These are phyloP conservation scores for Ogataea salicorniae DNA, from an alignment of 805 yeast genomes.

Conservation along the genomic window DNA sequence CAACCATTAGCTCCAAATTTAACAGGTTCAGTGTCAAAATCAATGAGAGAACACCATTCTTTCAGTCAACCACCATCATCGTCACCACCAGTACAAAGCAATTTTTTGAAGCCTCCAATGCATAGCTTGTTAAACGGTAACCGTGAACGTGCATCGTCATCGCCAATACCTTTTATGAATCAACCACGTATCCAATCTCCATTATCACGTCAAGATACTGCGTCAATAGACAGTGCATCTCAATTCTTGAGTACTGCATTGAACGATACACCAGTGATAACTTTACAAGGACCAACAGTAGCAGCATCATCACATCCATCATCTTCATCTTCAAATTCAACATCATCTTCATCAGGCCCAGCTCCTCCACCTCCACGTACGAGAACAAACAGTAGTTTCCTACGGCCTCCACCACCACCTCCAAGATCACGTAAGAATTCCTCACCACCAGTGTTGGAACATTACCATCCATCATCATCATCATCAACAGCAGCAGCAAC, in stretches of 20 bases:
- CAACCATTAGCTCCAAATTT: slow-evolving; percentile 43
- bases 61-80: slow-evolving; percentile 8
- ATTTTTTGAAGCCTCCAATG: slow-evolving; percentile 12
- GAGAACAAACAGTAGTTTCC: slow-evolving; percentile 10
- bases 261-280: slow-evolving; percentile 9
- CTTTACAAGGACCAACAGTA: slow-evolving; percentile 1
- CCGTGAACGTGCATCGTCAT: slow-evolving; percentile 22
- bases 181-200: slow-evolving; percentile 22
- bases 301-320: not conserved
- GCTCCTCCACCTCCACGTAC: slow-evolving; percentile 29
- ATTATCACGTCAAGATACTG: slow-evolving; percentile 10
- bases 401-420: slow-evolving; percentile 28
- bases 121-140: slow-evolving; percentile 3
- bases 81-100: not conserved
- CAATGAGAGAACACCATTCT: slow-evolving; percentile 29
- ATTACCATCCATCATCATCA: not conserved
- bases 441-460: slow-evolving; percentile 16
- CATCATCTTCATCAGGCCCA: slow-evolving; percentile 5
- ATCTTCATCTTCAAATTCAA: not conserved
- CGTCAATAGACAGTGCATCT: slow-evolving; percentile 15
- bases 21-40: slow-evolving; percentile 53
- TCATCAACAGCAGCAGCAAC: too few species aligned
- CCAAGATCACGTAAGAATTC: slow-evolving; percentile 26
- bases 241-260: slow-evolving; percentile 21
- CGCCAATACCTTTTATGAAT: slow-evolving; percentile 11